Percentiles rank a stretch among this genome's conserved stretches.
Evolutionary conservation across 192 early-diverging fungal genomes (phyloP).

Genomic region (Gryganskiella cystojenkinii): DNA sequence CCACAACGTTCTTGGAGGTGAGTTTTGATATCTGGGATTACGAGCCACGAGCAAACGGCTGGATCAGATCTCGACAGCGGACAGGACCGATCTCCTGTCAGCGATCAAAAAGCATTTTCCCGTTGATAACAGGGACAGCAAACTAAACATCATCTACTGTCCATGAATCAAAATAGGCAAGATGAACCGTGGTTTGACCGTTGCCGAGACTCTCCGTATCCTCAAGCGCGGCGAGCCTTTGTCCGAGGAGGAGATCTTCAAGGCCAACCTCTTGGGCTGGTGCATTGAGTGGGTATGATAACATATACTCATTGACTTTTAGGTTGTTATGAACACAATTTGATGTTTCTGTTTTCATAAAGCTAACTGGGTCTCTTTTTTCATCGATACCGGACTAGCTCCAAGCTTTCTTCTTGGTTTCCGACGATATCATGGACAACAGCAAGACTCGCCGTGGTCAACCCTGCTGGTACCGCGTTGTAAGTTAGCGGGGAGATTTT

Average conservation of each 20-base stretch:
- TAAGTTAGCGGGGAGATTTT: constrained; percentile 9
- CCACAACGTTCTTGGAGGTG: constrained; percentile 65
- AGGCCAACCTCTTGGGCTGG: constrained; percentile 95
- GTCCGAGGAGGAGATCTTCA: constrained; percentile 82
- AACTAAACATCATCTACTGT: not conserved
- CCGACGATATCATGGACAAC: constrained; percentile 99
- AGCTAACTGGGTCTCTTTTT: not conserved
- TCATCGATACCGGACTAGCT: constrained; percentile 68
- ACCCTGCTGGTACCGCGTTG: constrained; percentile 94
- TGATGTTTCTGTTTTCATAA: not conserved
- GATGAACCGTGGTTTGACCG: constrained; percentile 98
- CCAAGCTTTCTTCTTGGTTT: constrained; percentile 98
- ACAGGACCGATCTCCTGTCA: constrained; percentile 58
- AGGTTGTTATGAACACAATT: not conserved
- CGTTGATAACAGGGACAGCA: not conserved
- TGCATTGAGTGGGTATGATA: constrained; percentile 90
- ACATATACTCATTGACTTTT: not conserved
- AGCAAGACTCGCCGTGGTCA: constrained; percentile 96
- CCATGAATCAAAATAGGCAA: constrained; percentile 70
- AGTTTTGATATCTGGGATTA: too few species aligned
- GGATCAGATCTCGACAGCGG: constrained; percentile 62
- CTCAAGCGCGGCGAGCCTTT: constrained; percentile 75
- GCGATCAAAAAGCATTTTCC: not conserved
- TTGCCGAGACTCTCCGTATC: constrained; percentile 88
- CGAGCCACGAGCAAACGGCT: too few species aligned